Percentiles rank a stretch among this genome's conserved stretches.
Evolutionary conservation across 2,329 filamentous ascomycete species (phyloP).

Genomic region (Pseudocercospora eumusae): DNA sequence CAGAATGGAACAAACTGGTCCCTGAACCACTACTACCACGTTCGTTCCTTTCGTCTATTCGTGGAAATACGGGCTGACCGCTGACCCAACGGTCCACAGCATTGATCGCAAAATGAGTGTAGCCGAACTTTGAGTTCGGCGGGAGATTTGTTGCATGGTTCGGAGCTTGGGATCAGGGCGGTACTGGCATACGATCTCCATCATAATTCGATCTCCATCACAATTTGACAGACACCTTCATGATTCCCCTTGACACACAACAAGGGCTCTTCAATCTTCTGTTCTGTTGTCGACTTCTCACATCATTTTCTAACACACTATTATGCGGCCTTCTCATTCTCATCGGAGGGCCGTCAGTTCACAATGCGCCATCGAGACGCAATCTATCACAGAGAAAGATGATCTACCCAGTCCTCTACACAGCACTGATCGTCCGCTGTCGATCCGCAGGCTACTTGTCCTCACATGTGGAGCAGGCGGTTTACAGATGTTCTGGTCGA

Average conservation of each 20-base stretch:
- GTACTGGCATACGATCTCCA: neutral
- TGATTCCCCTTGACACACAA: neutral
- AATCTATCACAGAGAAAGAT: neutral
- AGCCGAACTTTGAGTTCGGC: neutral
- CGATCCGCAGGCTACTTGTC: neutral
- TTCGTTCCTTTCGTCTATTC: neutral
- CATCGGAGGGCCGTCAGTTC: neutral
- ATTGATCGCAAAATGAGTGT: neutral
- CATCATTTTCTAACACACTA: neutral
- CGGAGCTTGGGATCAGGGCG: neutral
- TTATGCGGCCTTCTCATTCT: neutral
- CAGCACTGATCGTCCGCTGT: neutral
- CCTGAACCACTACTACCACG: slow-evolving; percentile 2
- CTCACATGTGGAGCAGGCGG: neutral
- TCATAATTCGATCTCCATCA: neutral
- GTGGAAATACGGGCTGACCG: neutral
- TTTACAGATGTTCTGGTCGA: slow-evolving; percentile 5
- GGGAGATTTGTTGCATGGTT: neutral
- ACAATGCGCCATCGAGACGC: neutral
- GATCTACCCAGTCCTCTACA: neutral
- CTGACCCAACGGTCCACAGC: slow-evolving; percentile 1
- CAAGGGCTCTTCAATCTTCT: neutral
- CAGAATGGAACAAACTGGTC: neutral
- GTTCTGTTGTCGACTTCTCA: neutral
- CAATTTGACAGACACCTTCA: neutral